Conservation (phyloP, 139 green algal genomes). For the Astrephomene gubernaculifera region DNA sequence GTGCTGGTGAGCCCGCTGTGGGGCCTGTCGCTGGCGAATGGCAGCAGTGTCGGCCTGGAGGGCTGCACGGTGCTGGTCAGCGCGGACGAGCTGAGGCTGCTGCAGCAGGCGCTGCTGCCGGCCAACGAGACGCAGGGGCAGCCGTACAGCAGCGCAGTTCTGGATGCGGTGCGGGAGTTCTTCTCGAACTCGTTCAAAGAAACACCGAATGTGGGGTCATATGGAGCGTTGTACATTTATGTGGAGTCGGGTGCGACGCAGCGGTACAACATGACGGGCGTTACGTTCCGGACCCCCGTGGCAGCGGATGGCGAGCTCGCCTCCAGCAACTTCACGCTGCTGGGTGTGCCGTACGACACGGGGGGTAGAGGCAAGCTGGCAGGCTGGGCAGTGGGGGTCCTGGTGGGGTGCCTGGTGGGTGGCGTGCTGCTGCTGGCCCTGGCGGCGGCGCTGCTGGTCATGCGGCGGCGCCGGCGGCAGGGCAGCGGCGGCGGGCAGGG, state of each 20-base stretch:
- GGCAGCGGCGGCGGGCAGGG: background rate
- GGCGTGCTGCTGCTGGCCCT: background rate
- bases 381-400: background rate
- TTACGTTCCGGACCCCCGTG: conserved; percentile 6
- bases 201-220: background rate
- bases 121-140: background rate
- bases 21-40: background rate
- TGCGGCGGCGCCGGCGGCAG: background rate
- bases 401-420: conserved; percentile 21
- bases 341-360: background rate
- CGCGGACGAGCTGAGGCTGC: background rate
- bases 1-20: conserved; percentile 29
- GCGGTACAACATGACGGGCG: background rate
- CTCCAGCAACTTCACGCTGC: background rate
- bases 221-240: background rate
- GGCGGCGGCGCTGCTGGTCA: background rate
- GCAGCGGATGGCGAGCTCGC: background rate
- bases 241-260: background rate
- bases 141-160: background rate
- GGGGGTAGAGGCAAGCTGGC: background rate
- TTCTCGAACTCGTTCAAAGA: background rate
- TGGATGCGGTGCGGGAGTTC: background rate
- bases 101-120: conserved; percentile 24
- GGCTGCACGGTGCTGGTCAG: conserved; percentile 23
- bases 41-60: background rate